A percentile compares a stretch with the other conserved stretches of the same genome.
Conservation (phyloP, 371 early-diverging fungal species). For the Modicella reniformis region DNA sequence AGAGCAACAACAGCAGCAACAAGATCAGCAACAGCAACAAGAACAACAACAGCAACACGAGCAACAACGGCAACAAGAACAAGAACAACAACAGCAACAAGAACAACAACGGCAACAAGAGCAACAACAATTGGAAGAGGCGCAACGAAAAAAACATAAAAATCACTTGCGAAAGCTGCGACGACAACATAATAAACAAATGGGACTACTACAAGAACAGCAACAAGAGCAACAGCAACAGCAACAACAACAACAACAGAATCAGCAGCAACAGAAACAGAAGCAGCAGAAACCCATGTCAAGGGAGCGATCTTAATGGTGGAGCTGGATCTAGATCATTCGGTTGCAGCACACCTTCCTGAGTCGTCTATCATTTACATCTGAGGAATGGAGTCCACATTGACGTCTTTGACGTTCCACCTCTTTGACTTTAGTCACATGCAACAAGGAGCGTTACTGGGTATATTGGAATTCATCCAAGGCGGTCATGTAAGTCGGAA, state of each 20-base stretch:
- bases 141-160: too few species aligned
- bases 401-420: conserved; percentile 95
- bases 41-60: background rate
- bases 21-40: background rate
- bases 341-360: conserved; percentile 57
- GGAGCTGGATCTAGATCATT: too few species aligned
- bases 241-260: background rate
- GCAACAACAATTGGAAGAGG: too few species aligned
- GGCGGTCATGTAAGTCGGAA: conserved; percentile 91
- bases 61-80: background rate
- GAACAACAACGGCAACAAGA: background rate
- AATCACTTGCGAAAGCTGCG: too few species aligned
- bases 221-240: background rate
- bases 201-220: too few species aligned
- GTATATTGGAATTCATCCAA: conserved; percentile 91
- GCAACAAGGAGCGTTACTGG: conserved; percentile 91
- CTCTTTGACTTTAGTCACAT: conserved; percentile 84
- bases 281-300: too few species aligned
- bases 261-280: background rate
- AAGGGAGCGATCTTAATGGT: too few species aligned
- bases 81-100: background rate
- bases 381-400: conserved; percentile 97
- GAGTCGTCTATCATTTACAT: conserved; percentile 71
- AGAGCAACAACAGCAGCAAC: background rate
- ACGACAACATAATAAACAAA: too few species aligned